A percentile compares a stretch with the other conserved stretches of the same genome.
Conservation (phyloP, 331 rosid genomes). For the Arachis monticola region DNA sequence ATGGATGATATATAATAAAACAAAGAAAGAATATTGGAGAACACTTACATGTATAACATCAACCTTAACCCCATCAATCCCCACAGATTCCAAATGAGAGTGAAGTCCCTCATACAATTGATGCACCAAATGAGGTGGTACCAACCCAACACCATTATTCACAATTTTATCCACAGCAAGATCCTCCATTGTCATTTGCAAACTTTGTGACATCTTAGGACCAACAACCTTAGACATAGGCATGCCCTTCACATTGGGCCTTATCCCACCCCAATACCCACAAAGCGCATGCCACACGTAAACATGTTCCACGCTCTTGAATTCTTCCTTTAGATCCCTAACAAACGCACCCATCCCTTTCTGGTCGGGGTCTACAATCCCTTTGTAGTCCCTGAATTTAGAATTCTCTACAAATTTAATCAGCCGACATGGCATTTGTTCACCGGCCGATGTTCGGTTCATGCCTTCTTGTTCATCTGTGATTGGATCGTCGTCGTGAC, state of each 20-base stretch:
- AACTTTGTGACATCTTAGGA: constrained; percentile 54
- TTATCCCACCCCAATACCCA: constrained; percentile 88
- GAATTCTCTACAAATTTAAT: constrained; percentile 60
- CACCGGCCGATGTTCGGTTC: constrained; percentile 59
- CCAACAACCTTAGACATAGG: constrained; percentile 53
- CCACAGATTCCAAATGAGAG: constrained; percentile 58
- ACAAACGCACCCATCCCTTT: constrained; percentile 65
- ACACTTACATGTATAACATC: constrained; percentile 78
- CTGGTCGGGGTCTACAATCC: not conserved
- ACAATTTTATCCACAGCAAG: constrained; percentile 73
- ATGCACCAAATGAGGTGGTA: constrained; percentile 56
- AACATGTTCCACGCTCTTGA: constrained; percentile 59
- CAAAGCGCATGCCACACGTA: constrained; percentile 83
- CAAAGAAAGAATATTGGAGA: not conserved
- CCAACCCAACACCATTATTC: constrained; percentile 65
- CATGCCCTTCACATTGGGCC: constrained; percentile 50
- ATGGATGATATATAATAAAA: not conserved
- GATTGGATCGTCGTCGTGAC: constrained; percentile 55
- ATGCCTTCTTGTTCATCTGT: constrained; percentile 48
- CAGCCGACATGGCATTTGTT: constrained; percentile 75
- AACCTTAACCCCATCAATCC: constrained; percentile 82
- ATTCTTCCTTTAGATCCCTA: constrained; percentile 63
- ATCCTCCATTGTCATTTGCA: constrained; percentile 68
- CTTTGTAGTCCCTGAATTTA: constrained; percentile 57
- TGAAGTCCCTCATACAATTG: constrained; percentile 62